Evolutionary conservation across 2,329 filamentous ascomycete species (phyloP).

Genomic region (Triangularia verruculosa): DNA sequence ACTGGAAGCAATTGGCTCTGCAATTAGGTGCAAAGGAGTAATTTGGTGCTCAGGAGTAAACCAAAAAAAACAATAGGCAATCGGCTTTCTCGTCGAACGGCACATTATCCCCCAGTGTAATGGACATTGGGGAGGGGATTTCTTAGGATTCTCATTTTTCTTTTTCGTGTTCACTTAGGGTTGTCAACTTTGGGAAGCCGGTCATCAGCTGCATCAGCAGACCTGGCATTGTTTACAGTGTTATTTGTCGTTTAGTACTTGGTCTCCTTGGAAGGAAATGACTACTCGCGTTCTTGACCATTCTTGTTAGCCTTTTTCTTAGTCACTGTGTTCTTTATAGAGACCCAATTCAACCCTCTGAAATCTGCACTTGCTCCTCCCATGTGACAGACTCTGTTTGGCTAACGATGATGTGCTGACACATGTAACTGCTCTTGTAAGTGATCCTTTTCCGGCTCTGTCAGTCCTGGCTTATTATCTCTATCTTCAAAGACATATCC

Average conservation of each 20-base stretch:
- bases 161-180: conserved; percentile 18
- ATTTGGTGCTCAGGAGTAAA: conserved; percentile 14
- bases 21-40: conserved; percentile 27
- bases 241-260: neutral
- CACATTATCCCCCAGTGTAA: conserved; percentile 24
- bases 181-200: conserved; percentile 9
- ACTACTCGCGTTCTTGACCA: neutral
- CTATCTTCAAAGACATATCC: too few species aligned
- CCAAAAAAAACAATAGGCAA: conserved; percentile 13
- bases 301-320: neutral
- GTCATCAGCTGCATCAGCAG: conserved; percentile 3
- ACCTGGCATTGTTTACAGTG: conserved; percentile 4
- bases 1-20: conserved; percentile 60
- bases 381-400: neutral
- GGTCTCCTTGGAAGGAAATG: conserved; percentile 12
- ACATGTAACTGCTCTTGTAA: neutral
- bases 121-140: conserved; percentile 28
- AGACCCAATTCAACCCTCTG: neutral
- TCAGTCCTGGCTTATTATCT: too few species aligned
- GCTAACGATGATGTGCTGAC: neutral
- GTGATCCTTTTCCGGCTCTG: neutral
- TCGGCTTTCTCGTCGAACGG: conserved; percentile 22
- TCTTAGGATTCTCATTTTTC: conserved; percentile 2
- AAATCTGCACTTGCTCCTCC: neutral
- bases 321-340: neutral